These are phyloP conservation scores for Diutina pseudorugosa DNA, from an alignment of 1,139 yeast genomes.

Conservation along the genomic window DNA sequence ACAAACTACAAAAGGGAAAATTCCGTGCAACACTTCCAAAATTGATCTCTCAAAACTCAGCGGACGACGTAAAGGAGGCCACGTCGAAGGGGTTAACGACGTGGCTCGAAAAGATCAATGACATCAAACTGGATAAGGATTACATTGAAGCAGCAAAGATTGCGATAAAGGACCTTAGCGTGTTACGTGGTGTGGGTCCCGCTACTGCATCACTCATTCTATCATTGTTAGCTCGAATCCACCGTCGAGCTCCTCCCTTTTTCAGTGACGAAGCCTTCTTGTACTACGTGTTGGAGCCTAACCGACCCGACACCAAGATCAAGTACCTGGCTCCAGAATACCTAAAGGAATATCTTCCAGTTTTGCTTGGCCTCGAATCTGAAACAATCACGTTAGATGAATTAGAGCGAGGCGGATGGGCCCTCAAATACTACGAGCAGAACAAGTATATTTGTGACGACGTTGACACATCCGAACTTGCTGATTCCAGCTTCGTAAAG, in stretches of 20 bases:
- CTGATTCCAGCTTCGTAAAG: background rate
- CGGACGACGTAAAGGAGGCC: conserved; percentile 14
- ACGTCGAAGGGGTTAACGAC: conserved; percentile 19
- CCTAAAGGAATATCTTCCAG: conserved; percentile 13
- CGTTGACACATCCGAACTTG: background rate
- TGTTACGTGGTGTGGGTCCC: conserved; percentile 37
- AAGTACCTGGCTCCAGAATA: conserved; percentile 34
- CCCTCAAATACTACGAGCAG: background rate
- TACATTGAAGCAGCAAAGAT: conserved; percentile 13
- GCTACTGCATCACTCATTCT: conserved; percentile 36
- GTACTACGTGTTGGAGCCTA: conserved; percentile 21
- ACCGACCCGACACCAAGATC: conserved; percentile 19
- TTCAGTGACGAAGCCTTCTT: conserved; percentile 37
- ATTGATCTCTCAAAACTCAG: conserved; percentile 24
- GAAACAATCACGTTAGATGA: background rate
- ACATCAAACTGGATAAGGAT: conserved; percentile 5
- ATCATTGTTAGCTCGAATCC: conserved; percentile 18
- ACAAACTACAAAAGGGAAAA: conserved; percentile 39
- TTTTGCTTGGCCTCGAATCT: background rate
- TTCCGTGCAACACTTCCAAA: conserved; percentile 34
- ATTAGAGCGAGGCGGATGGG: conserved; percentile 1
- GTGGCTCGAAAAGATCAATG: conserved; percentile 11
- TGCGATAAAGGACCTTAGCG: conserved; percentile 19
- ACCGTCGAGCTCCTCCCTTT: conserved; percentile 27
- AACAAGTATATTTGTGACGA: background rate